Conservation (phyloP, 306 rosid genomes). For the Vicia sativa region DNA sequence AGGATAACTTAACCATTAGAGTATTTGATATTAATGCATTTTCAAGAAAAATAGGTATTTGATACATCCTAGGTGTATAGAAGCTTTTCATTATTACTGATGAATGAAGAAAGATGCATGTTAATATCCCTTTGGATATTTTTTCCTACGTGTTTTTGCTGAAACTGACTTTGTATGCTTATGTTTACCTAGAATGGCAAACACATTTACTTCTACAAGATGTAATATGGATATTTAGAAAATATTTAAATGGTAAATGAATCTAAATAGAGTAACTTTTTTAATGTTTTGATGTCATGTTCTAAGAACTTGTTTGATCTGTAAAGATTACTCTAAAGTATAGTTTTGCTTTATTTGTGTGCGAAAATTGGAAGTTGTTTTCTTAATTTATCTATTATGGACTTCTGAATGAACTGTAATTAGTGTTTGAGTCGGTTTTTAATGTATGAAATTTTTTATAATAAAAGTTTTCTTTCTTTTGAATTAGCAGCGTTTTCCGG, state of each 20-base stretch:
- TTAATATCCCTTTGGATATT: conserved; percentile 25
- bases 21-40: conserved; percentile 11
- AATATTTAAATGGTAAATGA: conserved; percentile 21
- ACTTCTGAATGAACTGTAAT: too few species aligned
- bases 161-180: conserved; percentile 30
- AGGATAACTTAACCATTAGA: conserved; percentile 12
- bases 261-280: conserved; percentile 14
- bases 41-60: conserved; percentile 19
- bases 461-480: too few species aligned
- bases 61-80: not conserved
- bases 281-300: conserved; percentile 30
- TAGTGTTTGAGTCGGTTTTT: too few species aligned
- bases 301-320: conserved; percentile 9
- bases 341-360: too few species aligned
- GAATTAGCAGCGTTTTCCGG: too few species aligned
- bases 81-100: conserved; percentile 36
- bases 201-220: conserved; percentile 5
- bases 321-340: conserved; percentile 8
- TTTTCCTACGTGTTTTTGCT: conserved; percentile 8
- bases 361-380: too few species aligned
- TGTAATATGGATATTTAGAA: conserved; percentile 26
- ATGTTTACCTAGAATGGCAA: conserved; percentile 22
- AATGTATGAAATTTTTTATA: too few species aligned
- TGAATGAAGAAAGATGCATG: conserved; percentile 8
- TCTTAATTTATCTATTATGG: conserved; percentile 38